Conservation (phyloP, 2,329 filamentous ascomycete genomes). For the Grosmannia clavigera region DNA sequence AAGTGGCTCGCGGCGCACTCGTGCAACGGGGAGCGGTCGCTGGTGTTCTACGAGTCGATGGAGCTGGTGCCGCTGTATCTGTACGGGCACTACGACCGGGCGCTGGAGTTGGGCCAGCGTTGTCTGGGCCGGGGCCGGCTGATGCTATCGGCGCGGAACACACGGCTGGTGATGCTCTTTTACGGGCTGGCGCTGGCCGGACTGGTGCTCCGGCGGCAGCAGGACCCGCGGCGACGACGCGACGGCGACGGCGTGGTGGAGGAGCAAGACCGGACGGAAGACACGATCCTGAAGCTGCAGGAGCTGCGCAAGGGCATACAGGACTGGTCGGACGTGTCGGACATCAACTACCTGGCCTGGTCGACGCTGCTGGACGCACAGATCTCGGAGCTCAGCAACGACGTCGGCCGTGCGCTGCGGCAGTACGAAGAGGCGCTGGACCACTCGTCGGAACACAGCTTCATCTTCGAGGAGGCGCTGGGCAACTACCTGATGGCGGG, state of each 20-base stretch:
- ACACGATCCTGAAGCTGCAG: conserved; percentile 40
- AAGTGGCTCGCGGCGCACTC: conserved; percentile 40
- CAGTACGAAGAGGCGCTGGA: conserved; percentile 61
- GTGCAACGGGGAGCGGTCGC: conserved; percentile 49
- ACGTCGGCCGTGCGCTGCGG: conserved; percentile 46
- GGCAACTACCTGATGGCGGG: conserved; percentile 64
- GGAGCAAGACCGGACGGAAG: conserved; percentile 18
- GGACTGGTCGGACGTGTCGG: conserved; percentile 49
- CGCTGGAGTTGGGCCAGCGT: conserved; percentile 41
- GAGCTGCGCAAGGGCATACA: conserved; percentile 48
- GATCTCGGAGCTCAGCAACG: conserved; percentile 46
- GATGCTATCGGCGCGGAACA: conserved; percentile 49
- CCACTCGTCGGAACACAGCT: conserved; percentile 55
- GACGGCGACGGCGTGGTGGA: conserved; percentile 27
- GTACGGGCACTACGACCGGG: conserved; percentile 49
- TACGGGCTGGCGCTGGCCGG: conserved; percentile 46
- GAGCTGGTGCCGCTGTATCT: conserved; percentile 51
- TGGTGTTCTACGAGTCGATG: conserved; percentile 56
- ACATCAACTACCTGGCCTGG: conserved; percentile 62
- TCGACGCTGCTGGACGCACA: conserved; percentile 57
- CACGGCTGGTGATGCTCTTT: conserved; percentile 44
- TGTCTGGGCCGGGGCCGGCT: conserved; percentile 34
- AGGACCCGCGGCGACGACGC: conserved; percentile 28
- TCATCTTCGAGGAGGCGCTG: conserved; percentile 59
- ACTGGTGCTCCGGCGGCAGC: conserved; percentile 34